These are phyloP conservation scores for Cicer arietinum DNA, from an alignment of 306 rosid genomes.

Conservation along the genomic window DNA sequence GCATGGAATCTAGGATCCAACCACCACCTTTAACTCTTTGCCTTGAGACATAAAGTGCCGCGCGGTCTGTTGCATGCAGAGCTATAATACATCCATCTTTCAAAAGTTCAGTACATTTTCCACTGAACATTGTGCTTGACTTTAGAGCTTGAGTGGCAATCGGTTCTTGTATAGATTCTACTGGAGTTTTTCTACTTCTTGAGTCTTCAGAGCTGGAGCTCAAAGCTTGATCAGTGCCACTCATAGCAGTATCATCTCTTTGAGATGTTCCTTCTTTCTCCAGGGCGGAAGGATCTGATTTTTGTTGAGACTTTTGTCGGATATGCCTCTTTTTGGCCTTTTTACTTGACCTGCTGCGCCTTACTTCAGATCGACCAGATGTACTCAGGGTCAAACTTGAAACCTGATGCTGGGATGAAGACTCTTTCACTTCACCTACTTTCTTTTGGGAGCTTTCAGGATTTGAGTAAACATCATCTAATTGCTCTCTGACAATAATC, in stretches of 20 bases:
- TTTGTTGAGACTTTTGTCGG: constrained; percentile 76
- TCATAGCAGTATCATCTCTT: constrained; percentile 87
- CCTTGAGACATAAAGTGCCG: constrained; percentile 79
- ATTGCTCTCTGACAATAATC: constrained; percentile 63
- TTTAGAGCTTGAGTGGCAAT: constrained; percentile 59
- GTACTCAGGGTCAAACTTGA: constrained; percentile 77
- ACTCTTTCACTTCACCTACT: constrained; percentile 59
- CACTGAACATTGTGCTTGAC: constrained; percentile 65
- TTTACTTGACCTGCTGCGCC: constrained; percentile 91
- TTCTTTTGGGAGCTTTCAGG: constrained; percentile 75
- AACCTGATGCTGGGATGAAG: constrained; percentile 66
- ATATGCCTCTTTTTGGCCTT: constrained; percentile 92
- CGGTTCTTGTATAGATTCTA: constrained; percentile 74
- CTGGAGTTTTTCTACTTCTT: constrained; percentile 81
- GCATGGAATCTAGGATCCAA: constrained; percentile 83
- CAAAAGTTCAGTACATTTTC: constrained; percentile 75
- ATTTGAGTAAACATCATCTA: constrained; percentile 57
- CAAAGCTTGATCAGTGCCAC: constrained; percentile 91
- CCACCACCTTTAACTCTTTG: constrained; percentile 96
- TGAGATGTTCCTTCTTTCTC: constrained; percentile 80
- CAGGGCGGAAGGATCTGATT: constrained; percentile 58
- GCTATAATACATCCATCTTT: constrained; percentile 89
- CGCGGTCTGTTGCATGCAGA: constrained; percentile 72
- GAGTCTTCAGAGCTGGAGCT: constrained; percentile 85
- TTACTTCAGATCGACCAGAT: constrained; percentile 71